phyloP scores from a whole-genome alignment of 73 alveolate genomes.

The Paramecium sonneborni region DNA sequence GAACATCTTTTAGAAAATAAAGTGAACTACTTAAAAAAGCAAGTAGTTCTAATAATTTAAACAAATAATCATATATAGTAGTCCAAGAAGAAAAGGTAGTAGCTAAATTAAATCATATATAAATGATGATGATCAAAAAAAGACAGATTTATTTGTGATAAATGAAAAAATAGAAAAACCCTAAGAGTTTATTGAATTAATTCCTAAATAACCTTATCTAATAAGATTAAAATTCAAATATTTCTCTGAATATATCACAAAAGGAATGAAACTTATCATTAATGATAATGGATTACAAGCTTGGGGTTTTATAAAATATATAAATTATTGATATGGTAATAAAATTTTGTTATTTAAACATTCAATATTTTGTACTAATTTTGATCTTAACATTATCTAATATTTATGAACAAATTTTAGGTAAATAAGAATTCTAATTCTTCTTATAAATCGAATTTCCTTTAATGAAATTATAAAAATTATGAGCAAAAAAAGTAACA shows the following conservation, averaged over 20 bases:
- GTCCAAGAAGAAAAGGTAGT: slow-evolving; percentile 44
- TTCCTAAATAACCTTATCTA: background rate
- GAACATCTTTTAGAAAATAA: slow-evolving; percentile 23
- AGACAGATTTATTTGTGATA: slow-evolving; percentile 8
- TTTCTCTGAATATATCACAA: slow-evolving; percentile 33
- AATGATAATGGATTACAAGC: slow-evolving; percentile 19
- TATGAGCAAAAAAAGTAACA: background rate
- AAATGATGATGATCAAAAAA: background rate
- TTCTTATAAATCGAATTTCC: background rate
- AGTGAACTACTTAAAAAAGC: background rate
- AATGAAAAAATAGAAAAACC: slow-evolving; percentile 1
- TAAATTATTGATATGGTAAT: background rate
- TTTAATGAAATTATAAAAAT: background rate
- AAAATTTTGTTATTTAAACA: too few relatives aligned
- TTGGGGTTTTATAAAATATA: slow-evolving; percentile 31
- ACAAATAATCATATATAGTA: background rate
- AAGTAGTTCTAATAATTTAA: background rate
- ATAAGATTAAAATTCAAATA: slow-evolving; percentile 28
- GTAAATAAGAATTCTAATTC: background rate
- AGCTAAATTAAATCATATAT: background rate
- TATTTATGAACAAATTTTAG: background rate
- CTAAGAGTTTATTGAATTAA: background rate
- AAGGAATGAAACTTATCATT: slow-evolving; percentile 43
- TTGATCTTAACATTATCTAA: background rate
- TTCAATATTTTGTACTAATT: too few relatives aligned